Evolutionary conservation across 805 yeast genomes (phyloP), one percentile per base, ranked within the genome.

Genomic region (Candida quercuum): DNA sequence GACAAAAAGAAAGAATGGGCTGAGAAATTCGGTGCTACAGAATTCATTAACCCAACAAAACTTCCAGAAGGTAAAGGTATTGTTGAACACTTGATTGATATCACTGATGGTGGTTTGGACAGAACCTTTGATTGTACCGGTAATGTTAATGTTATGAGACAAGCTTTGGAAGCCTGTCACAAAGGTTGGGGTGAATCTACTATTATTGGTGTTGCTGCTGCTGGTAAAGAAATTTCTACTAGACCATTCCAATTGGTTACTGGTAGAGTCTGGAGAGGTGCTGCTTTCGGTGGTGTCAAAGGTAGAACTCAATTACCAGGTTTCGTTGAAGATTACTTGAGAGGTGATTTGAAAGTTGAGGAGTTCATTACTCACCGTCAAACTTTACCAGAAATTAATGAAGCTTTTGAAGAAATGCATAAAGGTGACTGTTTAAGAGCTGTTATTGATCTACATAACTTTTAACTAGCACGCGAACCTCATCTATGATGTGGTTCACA

Each of bases 251-350:
- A 91, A 72, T 78, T 93, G 64, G 98, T 93, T 48, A 93, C 98
- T 29, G 99, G 99, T 53, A 82, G 99, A 69, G 95, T 86, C 37
- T 91, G 99, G 98, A 85, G 78, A 64, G 99, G 99, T 54, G 86
- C 95, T 57, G 99, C 99, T n/a, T 93, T 87, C 54, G 99, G 99
- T 56, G 99, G 98, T 63, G 88, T 93, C 59, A 93, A 93, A 69
- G 98, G 99, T 60, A 84, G 97, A 71, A 61, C 96, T 28, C 96
- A 93, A 70, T 76, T 93, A 71, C 97, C 95, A 35, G 86, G 79
- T 16, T 72, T 89, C 41, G 95, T 93, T 40, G 81, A 86, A 41
- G 89, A 84, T 61, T 91, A 91, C 66, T 64, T 85, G 70, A 64
- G 66, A 31, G 96, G 96, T 50, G 72, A 69, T 49, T 71, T 91